These are phyloP conservation scores for Plasmodium vinckei DNA, from an alignment of 169 alveolate genomes.

Conservation along the genomic window DNA sequence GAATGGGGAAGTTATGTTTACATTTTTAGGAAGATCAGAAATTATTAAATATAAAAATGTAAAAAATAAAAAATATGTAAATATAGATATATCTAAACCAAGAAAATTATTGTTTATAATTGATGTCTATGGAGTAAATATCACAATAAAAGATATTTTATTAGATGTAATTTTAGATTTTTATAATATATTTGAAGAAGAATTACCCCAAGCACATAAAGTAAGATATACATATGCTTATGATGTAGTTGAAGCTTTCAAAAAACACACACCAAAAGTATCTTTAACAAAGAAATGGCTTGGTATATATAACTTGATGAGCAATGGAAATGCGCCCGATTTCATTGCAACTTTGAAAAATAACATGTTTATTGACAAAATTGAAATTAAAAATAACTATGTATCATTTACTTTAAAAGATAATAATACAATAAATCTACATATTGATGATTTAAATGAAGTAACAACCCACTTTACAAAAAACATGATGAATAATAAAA, in stretches of 20 bases:
- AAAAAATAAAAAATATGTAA: conserved; percentile 16
- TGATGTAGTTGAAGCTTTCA: conserved; percentile 68
- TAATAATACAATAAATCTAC: conserved; percentile 35
- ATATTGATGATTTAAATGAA: conserved; percentile 62
- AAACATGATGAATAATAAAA: conserved; percentile 11
- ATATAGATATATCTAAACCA: conserved; percentile 68
- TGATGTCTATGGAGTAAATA: conserved; percentile 55
- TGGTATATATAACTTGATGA: conserved; percentile 65
- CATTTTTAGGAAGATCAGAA: conserved; percentile 75
- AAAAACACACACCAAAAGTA: conserved; percentile 70
- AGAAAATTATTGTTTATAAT: conserved; percentile 67
- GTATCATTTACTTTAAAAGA: conserved; percentile 61
- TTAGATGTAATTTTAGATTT: conserved; percentile 32
- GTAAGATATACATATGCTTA: conserved; percentile 72
- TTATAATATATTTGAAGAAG: conserved; percentile 66
- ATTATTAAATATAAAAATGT: conserved; percentile 69
- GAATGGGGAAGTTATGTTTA: conserved; percentile 54
- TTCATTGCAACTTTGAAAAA: conserved; percentile 47
- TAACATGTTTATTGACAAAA: conserved; percentile 53
- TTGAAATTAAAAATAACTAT: conserved; percentile 57
- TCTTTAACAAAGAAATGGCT: conserved; percentile 68
- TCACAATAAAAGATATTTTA: conserved; percentile 50
- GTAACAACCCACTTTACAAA: conserved; percentile 56
- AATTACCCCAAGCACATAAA: conserved; percentile 62
- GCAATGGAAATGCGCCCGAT: conserved; percentile 75